These are phyloP conservation scores for Achlya hypogyna DNA, from an alignment of 352 stramenopile genomes.

Conservation along the genomic window DNA sequence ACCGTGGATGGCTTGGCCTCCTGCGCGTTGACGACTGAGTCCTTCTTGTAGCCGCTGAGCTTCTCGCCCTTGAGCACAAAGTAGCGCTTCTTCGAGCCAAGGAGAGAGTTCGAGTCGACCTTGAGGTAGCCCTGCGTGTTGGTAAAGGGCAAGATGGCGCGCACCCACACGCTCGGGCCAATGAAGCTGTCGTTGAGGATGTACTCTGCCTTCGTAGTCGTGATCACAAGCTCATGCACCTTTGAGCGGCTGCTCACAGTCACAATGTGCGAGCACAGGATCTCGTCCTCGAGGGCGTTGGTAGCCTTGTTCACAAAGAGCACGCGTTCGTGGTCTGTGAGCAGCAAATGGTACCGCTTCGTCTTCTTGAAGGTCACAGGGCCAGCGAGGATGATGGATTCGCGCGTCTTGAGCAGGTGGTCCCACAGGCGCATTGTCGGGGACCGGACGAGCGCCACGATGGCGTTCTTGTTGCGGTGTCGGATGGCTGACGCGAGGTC, in stretches of 20 bases:
- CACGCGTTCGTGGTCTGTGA: slow-evolving; percentile 77
- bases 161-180: slow-evolving; percentile 71
- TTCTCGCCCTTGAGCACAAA: slow-evolving; percentile 58
- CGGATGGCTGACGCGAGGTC: slow-evolving; percentile 69
- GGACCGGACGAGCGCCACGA: slow-evolving; percentile 72
- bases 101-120: slow-evolving; percentile 61
- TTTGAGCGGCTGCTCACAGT: slow-evolving; percentile 77
- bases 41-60: slow-evolving; percentile 67
- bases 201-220: slow-evolving; percentile 66
- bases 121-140: slow-evolving; percentile 77
- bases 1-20: slow-evolving; percentile 66
- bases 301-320: slow-evolving; percentile 83
- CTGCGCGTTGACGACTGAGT: slow-evolving; percentile 50
- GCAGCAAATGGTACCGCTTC: slow-evolving; percentile 74
- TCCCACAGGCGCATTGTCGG: slow-evolving; percentile 80
- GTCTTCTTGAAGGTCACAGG: slow-evolving; percentile 73
- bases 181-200: slow-evolving; percentile 82
- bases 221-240: slow-evolving; percentile 61
- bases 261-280: slow-evolving; percentile 82
- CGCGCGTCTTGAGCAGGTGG: slow-evolving; percentile 68
- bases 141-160: slow-evolving; percentile 76
- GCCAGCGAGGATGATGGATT: slow-evolving; percentile 69
- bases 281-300: slow-evolving; percentile 83
- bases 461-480: slow-evolving; percentile 71
- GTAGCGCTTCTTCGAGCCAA: slow-evolving; percentile 80